phyloP scores from a whole-genome alignment of 805 yeast species.

The Cephaloascus fragrans region DNA sequence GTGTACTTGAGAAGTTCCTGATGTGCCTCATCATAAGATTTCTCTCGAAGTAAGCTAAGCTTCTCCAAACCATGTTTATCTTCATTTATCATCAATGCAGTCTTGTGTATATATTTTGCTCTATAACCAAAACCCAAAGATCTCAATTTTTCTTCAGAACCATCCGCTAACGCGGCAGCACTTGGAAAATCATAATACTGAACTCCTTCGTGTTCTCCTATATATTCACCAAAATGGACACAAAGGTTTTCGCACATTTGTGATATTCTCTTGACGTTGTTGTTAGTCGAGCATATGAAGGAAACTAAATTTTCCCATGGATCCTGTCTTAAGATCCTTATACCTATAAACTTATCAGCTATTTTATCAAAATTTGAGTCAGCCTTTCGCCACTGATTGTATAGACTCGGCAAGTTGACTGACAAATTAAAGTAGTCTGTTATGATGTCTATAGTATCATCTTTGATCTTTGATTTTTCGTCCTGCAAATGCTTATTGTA shows the following conservation, averaged over 20 bases:
- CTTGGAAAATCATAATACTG: constrained; percentile 67
- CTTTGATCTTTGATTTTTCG: constrained; percentile 5
- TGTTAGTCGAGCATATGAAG: constrained; percentile 92
- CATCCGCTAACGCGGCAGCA: constrained; percentile 38
- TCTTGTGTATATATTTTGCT: constrained; percentile 76
- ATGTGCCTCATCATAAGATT: constrained; percentile 43
- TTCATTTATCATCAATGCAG: constrained; percentile 49
- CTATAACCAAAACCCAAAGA: constrained; percentile 77
- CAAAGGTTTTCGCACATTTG: constrained; percentile 84
- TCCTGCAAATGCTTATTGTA: constrained; percentile 4
- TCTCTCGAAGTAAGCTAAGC: constrained; percentile 32
- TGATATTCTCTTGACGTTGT: constrained; percentile 87
- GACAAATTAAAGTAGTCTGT: constrained; percentile 63
- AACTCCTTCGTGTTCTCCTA: constrained; percentile 43
- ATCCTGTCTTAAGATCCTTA: constrained; percentile 82
- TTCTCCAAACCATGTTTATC: constrained; percentile 23
- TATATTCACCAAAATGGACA: constrained; percentile 52
- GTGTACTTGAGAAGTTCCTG: constrained; percentile 50
- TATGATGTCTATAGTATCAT: constrained; percentile 33
- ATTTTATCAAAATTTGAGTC: constrained; percentile 40
- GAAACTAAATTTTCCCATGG: constrained; percentile 94
- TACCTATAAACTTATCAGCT: constrained; percentile 44
- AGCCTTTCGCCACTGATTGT: constrained; percentile 47
- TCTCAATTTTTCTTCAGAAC: constrained; percentile 26
- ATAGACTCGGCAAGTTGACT: constrained; percentile 42